These are phyloP conservation scores for Aureobasidium sp. DNA, from an alignment of 2,329 filamentous ascomycete genomes.

Conservation along the genomic window DNA sequence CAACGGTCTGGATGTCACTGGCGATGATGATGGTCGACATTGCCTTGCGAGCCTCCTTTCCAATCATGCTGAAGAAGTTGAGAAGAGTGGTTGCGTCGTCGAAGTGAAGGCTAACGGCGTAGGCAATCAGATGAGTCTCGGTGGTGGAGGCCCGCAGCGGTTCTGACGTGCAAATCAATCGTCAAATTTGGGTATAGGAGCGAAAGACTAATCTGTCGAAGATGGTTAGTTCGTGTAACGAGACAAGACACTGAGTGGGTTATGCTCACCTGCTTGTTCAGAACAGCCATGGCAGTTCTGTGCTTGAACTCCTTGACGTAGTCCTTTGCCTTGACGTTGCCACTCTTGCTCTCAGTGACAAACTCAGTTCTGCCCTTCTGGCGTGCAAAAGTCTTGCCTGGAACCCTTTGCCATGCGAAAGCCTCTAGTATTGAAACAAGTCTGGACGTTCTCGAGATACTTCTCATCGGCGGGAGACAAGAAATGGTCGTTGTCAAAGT, in stretches of 20 bases:
- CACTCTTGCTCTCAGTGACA: conserved; percentile 24
- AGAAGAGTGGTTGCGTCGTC: conserved; percentile 24
- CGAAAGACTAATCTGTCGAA: no score
- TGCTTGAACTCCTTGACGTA: conserved; percentile 22
- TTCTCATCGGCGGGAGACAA: no score
- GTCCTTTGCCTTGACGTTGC: conserved; percentile 9
- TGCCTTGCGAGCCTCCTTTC: conserved; percentile 15
- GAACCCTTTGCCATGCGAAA: no score
- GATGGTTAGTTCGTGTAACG: neutral
- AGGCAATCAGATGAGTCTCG: conserved; percentile 25
- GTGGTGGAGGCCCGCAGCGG: conserved; percentile 14
- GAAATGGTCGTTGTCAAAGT: no score
- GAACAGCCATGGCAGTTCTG: conserved; percentile 24
- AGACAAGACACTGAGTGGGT: neutral
- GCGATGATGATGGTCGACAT: conserved; percentile 23
- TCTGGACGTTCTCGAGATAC: no score
- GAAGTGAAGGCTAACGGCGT: conserved; percentile 24
- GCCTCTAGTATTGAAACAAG: no score
- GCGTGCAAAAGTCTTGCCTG: no score
- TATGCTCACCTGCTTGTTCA: conserved; percentile 25
- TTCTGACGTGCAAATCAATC: no score
- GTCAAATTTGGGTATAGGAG: no score
- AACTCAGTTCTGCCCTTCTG: conserved; percentile 22
- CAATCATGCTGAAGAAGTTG: conserved; percentile 25
- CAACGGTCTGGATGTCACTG: conserved; percentile 23